Evolutionary conservation across 163 green algal species (phyloP).

Genomic region (Smithsoniella earleae): DNA sequence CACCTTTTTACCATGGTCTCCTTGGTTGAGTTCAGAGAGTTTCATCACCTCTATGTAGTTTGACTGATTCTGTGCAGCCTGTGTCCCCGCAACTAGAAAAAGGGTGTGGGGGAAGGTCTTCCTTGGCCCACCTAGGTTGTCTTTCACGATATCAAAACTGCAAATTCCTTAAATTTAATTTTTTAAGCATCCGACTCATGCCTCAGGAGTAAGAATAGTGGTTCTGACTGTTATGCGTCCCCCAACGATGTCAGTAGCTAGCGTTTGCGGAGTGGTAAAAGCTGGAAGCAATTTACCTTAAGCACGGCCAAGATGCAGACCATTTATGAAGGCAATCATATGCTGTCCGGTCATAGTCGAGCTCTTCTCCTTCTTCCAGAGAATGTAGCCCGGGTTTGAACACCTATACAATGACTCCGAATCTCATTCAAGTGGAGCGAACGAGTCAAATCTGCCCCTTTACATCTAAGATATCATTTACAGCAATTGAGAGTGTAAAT

Average conservation of each 20-base stretch:
- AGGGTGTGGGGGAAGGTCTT: conserved; percentile 79
- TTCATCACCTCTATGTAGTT: conserved; percentile 79
- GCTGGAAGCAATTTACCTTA: conserved; percentile 43
- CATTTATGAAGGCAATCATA: conserved; percentile 86
- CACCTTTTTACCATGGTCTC: conserved; percentile 56
- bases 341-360: conserved; percentile 89
- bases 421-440: background rate
- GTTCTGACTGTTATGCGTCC: too few species aligned
- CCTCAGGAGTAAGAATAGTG: too few species aligned
- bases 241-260: background rate
- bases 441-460: too few species aligned
- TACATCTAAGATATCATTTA: too few species aligned
- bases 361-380: conserved; percentile 75
- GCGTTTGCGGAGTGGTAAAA: background rate
- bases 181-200: background rate
- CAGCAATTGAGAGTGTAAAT: background rate
- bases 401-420: background rate
- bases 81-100: conserved; percentile 76
- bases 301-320: conserved; percentile 73
- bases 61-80: conserved; percentile 43
- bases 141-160: conserved; percentile 82
- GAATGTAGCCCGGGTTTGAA: conserved; percentile 38
- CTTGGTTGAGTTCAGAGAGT: conserved; percentile 62
- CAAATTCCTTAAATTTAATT: background rate
- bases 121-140: conserved; percentile 67